Base-by-base conservation (phyloP, 2,329 filamentous ascomycete species). In the Microcyclospora tardicrescens region DNA sequence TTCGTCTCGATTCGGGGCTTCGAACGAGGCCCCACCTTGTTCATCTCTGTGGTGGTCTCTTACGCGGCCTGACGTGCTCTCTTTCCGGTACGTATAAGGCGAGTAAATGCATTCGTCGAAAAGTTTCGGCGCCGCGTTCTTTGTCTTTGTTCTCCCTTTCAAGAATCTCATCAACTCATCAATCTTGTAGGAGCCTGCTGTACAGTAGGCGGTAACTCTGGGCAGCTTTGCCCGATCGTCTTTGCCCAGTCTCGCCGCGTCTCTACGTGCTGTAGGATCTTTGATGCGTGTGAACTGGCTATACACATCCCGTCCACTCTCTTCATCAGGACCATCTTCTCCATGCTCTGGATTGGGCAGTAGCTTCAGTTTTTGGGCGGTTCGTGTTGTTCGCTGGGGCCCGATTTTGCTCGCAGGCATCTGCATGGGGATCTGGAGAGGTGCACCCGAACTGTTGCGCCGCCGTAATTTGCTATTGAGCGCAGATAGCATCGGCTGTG, bases 61-160 rank as follows among this genome's bases (percentile, higher is more conserved):
- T 39, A 48, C 37, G 35, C 43, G 34, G 19, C 40, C 55, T 32
- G 52, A 49, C 27, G 53, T 48, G 40, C 56, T 61, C 28, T 63
- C 62, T 54, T 61, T 58, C 33, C 45, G 69, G 59, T 95, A 95
- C 53, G 77, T 80, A 61, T 93, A 98, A 0, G 89, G 85, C 10
- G 89, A 85, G 63, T 98, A 98, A 50, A 98, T 85, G 61, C 91
- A 98, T 61, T 98, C 91, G 59, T 98, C 91, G 51, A 95, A 95
- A 41, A 91, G 66, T 61, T 95, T 96, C 1, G 91, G 89, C 43
- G 78, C 82, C 12, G 87, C 77, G 13, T 84, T 84, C 51, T 84
- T 75, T 27, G 75, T 75, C 60, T 83, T 84, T 34, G 75, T 73
- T 42, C 84, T 74, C 24, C 85, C 84, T 60, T 98, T 98, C 45